Conservation (phyloP, 345 rosid genomes). For the Erucastrum elatum region DNA sequence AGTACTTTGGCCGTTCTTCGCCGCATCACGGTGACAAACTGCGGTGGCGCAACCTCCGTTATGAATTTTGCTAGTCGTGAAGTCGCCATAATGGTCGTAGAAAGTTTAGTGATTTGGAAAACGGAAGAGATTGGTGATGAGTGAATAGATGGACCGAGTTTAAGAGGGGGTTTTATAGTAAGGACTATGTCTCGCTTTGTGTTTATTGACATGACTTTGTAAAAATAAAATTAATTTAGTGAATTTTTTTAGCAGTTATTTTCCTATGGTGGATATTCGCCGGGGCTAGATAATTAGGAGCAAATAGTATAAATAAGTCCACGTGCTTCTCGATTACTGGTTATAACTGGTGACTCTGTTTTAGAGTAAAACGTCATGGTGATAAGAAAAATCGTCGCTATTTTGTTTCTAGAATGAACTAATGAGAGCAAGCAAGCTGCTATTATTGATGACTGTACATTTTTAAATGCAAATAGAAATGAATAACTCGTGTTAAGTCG, state of each 20-base stretch:
- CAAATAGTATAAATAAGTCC: not conserved
- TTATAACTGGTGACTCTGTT: not conserved
- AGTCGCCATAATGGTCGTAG: constrained; percentile 52
- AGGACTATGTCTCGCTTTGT: constrained; percentile 11
- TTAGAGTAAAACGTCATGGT: not conserved
- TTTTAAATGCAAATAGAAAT: not conserved
- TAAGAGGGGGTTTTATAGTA: not conserved
- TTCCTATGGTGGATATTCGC: constrained; percentile 24
- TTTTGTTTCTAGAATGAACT: not conserved
- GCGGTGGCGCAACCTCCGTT: constrained; percentile 88
- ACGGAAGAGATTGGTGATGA: constrained; percentile 1
- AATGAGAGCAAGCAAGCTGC: not conserved
- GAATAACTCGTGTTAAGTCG: not conserved
- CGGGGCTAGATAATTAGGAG: not conserved
- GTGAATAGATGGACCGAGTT: not conserved
- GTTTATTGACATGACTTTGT: constrained; percentile 4
- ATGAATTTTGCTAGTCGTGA: constrained; percentile 62
- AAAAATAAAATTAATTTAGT: not conserved
- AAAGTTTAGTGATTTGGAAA: not conserved
- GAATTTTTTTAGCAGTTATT: constrained; percentile 3
- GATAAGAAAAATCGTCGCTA: not conserved
- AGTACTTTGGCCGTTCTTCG: constrained; percentile 58
- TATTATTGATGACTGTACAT: not conserved
- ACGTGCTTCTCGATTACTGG: not conserved
- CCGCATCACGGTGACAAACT: constrained; percentile 67